Percentiles rank a stretch among this genome's conserved stretches.
These are phyloP conservation scores for Trametes punicea DNA, from an alignment of 768 basidiomycete genomes.

Conservation along the genomic window DNA sequence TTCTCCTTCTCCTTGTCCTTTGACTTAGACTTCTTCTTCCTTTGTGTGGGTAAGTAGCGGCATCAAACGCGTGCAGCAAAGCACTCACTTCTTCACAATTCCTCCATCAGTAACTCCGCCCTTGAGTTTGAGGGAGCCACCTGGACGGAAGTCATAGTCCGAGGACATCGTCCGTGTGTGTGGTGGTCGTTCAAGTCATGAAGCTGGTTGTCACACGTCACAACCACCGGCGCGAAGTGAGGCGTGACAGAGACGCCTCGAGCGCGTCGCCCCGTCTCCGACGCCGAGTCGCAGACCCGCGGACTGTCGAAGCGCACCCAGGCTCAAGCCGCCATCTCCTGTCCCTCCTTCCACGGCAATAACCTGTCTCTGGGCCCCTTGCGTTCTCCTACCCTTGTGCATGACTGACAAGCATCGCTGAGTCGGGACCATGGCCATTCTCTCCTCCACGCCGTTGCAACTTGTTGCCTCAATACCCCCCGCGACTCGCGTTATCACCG, in stretches of 20 bases:
- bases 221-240: conserved; percentile 16
- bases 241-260: conserved; percentile 17
- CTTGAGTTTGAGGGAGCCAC: conserved; percentile 89
- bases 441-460: conserved; percentile 63
- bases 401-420: conserved; percentile 17
- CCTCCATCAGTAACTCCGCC: conserved; percentile 77
- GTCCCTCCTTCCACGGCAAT: not conserved
- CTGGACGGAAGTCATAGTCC: conserved; percentile 81
- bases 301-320: not conserved
- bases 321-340: conserved; percentile 1
- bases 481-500: conserved; percentile 71
- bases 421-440: conserved; percentile 56
- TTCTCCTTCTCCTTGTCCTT: conserved; percentile 42
- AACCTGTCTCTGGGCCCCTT: conserved; percentile 6
- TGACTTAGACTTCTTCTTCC: conserved; percentile 81
- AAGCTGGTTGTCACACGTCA: conserved; percentile 25
- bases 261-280: conserved; percentile 4
- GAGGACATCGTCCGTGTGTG: conserved; percentile 49
- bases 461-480: conserved; percentile 72
- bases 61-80: conserved; percentile 4
- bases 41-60: conserved; percentile 30
- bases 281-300: not conserved
- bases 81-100: conserved; percentile 74
- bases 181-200: conserved; percentile 24
- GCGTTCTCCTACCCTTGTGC: conserved; percentile 8